These are phyloP conservation scores for Protea cynaroides DNA, from an alignment of 164 flowering plant species.

Conservation along the genomic window DNA sequence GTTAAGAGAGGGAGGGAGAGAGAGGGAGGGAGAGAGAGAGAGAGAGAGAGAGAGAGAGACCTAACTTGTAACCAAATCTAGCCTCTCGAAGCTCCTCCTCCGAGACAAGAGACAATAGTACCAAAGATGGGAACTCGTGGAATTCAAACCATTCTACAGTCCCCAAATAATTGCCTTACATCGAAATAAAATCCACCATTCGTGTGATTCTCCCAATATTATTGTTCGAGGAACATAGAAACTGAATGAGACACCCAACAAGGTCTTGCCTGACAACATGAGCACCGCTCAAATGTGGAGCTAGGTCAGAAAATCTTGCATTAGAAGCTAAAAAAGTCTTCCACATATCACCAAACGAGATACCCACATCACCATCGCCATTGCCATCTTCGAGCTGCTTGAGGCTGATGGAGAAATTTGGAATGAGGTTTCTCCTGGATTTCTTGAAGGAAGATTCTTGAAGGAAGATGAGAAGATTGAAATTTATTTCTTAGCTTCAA, in stretches of 20 bases:
- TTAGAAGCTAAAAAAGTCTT: too few species aligned
- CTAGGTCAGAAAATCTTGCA: constrained; percentile 58
- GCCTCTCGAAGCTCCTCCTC: constrained; percentile 67
- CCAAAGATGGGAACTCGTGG: constrained; percentile 69
- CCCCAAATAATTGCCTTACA: constrained; percentile 58
- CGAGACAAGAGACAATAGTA: constrained; percentile 48
- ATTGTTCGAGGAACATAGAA: too few species aligned
- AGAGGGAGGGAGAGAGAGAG: too few species aligned
- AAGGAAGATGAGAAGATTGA: constrained; percentile 2
- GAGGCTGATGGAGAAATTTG: constrained; percentile 11
- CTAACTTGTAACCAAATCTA: too few species aligned
- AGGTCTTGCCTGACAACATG: constrained; percentile 93
- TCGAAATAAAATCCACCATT: constrained; percentile 61
- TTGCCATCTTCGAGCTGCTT: constrained; percentile 32
- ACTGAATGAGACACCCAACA: constrained; percentile 79
- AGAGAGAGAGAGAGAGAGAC: neutral
- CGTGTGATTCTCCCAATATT: too few species aligned
- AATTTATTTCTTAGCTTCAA: neutral
- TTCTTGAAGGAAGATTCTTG: too few species aligned
- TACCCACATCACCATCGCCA: constrained; percentile 45
- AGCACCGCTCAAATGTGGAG: constrained; percentile 57
- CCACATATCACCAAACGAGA: constrained; percentile 71
- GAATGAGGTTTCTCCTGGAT: constrained; percentile 6
- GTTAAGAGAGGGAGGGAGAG: too few species aligned
- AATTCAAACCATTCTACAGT: constrained; percentile 67